Conservation (phyloP, 2,329 filamentous ascomycete species). For the Dothiorella sarmentorum region DNA sequence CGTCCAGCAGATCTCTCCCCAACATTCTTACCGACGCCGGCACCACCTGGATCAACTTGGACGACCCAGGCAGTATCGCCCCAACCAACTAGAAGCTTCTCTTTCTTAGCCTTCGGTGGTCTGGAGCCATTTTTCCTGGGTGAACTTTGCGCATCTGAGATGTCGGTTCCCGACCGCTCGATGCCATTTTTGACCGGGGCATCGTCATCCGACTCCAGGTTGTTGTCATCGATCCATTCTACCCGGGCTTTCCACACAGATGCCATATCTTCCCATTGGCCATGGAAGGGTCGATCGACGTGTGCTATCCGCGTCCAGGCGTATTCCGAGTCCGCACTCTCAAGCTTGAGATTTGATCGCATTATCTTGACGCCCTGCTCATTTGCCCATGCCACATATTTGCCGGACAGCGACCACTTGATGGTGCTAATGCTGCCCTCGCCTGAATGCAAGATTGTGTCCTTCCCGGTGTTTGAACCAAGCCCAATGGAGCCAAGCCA, state of each 20-base stretch:
- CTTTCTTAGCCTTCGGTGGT: constrained; percentile 43
- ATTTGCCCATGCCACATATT: constrained; percentile 92
- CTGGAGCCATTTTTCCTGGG: constrained; percentile 39
- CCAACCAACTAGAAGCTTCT: constrained; percentile 91
- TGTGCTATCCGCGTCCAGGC: constrained; percentile 96
- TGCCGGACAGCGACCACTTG: constrained; percentile 90
- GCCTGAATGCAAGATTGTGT: constrained; percentile 83
- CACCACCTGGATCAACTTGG: constrained; percentile 76
- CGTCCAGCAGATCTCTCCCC: constrained; percentile 71
- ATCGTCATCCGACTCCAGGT: constrained; percentile 62
- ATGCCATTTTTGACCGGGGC: neutral
- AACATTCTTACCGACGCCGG: constrained; percentile 62
- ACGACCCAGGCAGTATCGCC: constrained; percentile 95
- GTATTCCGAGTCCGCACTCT: constrained; percentile 70
- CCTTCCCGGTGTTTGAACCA: constrained; percentile 72
- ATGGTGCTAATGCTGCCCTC: constrained; percentile 89
- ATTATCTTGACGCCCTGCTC: constrained; percentile 98
- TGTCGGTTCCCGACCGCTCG: constrained; percentile 41
- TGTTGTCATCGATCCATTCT: constrained; percentile 88
- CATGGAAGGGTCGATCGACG: constrained; percentile 79
- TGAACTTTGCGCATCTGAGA: constrained; percentile 38
- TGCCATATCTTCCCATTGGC: constrained; percentile 94
- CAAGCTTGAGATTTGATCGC: constrained; percentile 80
- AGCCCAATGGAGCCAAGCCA: constrained; percentile 90
- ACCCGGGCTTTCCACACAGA: constrained; percentile 88